Evolutionary conservation across 768 basidiomycete genomes (phyloP), one percentile per base, ranked within the genome.

Genomic region (Inosperma sp.): DNA sequence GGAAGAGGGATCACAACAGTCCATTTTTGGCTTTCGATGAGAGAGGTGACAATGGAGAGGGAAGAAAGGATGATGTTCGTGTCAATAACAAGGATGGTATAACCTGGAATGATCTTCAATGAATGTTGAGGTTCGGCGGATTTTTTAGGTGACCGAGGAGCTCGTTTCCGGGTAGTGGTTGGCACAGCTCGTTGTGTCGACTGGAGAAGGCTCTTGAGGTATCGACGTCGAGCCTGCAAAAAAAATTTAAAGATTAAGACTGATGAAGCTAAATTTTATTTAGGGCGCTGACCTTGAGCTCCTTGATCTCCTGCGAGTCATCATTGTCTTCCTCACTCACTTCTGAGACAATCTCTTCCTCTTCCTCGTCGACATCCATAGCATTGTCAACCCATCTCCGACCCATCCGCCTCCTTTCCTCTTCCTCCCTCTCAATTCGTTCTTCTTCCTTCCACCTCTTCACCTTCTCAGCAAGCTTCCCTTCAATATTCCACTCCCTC

Each of bases 1-100:
- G 93, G 94, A 3, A 98, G 79, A 3, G 96, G 96, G 0, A 99
- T 73, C 51, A 99, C 74, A 39, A 95, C 76, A 0, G 91, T 96
- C 93, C 93, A 98, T 22, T 72, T 73, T 14, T 82, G 68, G 53
- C 82, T 83, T 65, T 95, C 90, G 45, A 97, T 74, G 52, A 98
- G 74, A 10, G 83, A 78, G 0, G 79, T 67, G 52, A 99, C 75
- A 56, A 86, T 72, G 0, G 82, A 65, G 4, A 97, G 74, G 0
- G 91, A 92, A 0, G 90, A 87, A 13, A 98, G 77, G 0, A 99
- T 74, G 49, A 97, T 89, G 70, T 98, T 98, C 41, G 95, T 97
- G 68, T 98, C 95, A 61, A 95, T 73, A 23, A 99, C 85, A 51
- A 99, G 84, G 37, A 87, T 74, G 9, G 92, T 92, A 68, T 93